Evolutionary conservation across 495 filamentous ascomycete species (phyloP).

Genomic region (Podospora pseudocomata): DNA sequence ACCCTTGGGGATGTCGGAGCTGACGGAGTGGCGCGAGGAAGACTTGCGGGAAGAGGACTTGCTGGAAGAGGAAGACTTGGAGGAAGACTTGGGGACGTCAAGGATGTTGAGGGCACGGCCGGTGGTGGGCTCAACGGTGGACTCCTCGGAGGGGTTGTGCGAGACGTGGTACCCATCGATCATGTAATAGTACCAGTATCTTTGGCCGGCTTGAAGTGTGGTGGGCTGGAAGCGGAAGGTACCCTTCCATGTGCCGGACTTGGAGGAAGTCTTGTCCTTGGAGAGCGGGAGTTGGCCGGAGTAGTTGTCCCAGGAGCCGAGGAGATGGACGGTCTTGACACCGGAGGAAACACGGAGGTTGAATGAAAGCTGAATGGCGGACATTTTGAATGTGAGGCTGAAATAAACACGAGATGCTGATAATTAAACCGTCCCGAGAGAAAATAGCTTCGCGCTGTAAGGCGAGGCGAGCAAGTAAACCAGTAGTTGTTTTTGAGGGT

Average conservation of each 20-base stretch:
- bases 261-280: conserved; percentile 72
- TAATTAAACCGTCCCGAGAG: conserved; percentile 34
- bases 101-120: conserved; percentile 86
- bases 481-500: conserved; percentile 39
- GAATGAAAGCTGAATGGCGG: conserved; percentile 81
- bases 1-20: conserved; percentile 71
- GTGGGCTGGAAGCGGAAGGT: conserved; percentile 91
- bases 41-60: conserved; percentile 36
- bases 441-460: conserved; percentile 23
- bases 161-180: conserved; percentile 99
- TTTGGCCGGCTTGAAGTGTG: conserved; percentile 74
- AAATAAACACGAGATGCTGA: conserved; percentile 25
- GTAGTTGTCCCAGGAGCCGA: conserved; percentile 99
- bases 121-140: conserved; percentile 92
- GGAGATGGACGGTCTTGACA: conserved; percentile 95
- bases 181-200: conserved; percentile 99
- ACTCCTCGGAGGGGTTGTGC: conserved; percentile 87
- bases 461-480: conserved; percentile 59
- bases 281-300: conserved; percentile 84
- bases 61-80: conserved; percentile 37
- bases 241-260: conserved; percentile 85
- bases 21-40: conserved; percentile 22
- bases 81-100: conserved; percentile 53
- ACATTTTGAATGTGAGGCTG: conserved; percentile 58
- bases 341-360: conserved; percentile 91